phyloP scores from a whole-genome alignment of 805 yeast genomes.

The Ogataea methylovora region DNA sequence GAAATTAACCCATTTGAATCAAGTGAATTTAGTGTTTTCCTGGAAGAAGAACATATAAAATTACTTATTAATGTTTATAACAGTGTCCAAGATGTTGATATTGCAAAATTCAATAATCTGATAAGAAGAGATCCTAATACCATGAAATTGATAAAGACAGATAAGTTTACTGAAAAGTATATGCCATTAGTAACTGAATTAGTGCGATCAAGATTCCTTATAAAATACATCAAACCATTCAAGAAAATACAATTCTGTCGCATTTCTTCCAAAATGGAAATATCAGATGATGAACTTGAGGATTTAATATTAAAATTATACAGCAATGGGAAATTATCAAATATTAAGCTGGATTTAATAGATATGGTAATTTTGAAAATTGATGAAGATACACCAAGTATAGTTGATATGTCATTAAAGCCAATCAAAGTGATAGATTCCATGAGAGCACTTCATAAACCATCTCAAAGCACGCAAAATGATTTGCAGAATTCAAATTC shows the following conservation, averaged over 20 bases:
- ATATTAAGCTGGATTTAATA: slow-evolving; percentile 18
- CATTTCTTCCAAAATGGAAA: slow-evolving; percentile 13
- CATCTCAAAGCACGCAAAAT: too few species aligned
- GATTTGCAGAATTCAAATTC: too few species aligned
- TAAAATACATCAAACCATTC: slow-evolving; percentile 14
- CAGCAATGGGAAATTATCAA: slow-evolving; percentile 15
- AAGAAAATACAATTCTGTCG: slow-evolving; percentile 13
- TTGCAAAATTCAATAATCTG: slow-evolving; percentile 14
- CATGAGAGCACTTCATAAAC: too few species aligned
- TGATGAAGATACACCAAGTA: too few species aligned
- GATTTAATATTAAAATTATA: slow-evolving; percentile 16
- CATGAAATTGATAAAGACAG: slow-evolving; percentile 4
- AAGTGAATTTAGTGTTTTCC: slow-evolving; percentile 48
- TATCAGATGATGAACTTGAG: slow-evolving; percentile 13
- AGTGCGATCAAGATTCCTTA: slow-evolving; percentile 16
- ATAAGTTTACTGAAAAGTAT: slow-evolving; percentile 14
- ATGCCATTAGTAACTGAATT: slow-evolving; percentile 18
- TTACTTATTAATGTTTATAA: slow-evolving; percentile 19
- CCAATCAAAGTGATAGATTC: too few species aligned
- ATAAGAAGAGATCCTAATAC: slow-evolving; percentile 6
- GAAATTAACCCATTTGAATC: slow-evolving; percentile 68
- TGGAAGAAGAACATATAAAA: slow-evolving; percentile 11
- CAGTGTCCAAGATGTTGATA: slow-evolving; percentile 17
- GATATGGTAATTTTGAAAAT: slow-evolving; percentile 10
- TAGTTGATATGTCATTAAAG: too few species aligned